Base-by-base conservation (phyloP, 257 asterid genomes). In the Cynanchum wilfordii region DNA sequence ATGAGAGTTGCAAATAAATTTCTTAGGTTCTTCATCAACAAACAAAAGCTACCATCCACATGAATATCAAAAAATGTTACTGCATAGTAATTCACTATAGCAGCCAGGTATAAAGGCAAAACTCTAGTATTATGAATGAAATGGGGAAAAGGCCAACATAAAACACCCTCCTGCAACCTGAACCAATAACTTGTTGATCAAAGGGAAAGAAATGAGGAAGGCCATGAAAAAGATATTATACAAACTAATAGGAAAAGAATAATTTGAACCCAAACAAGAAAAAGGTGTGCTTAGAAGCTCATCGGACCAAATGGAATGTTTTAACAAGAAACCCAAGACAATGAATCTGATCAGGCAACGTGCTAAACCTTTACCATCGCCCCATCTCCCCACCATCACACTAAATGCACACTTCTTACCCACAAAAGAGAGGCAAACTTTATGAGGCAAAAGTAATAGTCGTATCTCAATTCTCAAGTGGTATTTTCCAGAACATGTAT, bases 231-330 rank as follows among this genome's bases (percentile, higher is more conserved):
- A 17, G 38, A 63, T 7, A 10, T 63, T 8, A 33, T 60, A 63
- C 68, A 63, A 20, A 63, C 17, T 30, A 19, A 8, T 33, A 19
- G 47, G 24, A 17, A 64, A 25, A 36, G 9, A 36, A 36, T 36
- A 64, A 17, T 64, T 64, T 36, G 50, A 64, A 36, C 69, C 69
- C 19, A 36, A 64, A 64, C 17, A 36, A 64, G 27, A 64, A 36
- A 60, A 63, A 5, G 20, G 47, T 36, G 29, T 19, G 7, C 69
- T 36, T 7, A 19, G 47, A 63, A 22, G 69, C 69, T 64, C 69
- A 36, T 64, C 49, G 36, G 16, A 25, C 64, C 42, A 17, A 64
- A 64, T 36, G 49, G 50, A 64, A 7, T 38, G 29, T 3, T 10
- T 36, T 47, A 63, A 33, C 24, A 29, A 62, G 67, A 30, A 63